Evolutionary conservation across 2,329 filamentous ascomycete species (phyloP).

Genomic region (Dendryphion nanum): DNA sequence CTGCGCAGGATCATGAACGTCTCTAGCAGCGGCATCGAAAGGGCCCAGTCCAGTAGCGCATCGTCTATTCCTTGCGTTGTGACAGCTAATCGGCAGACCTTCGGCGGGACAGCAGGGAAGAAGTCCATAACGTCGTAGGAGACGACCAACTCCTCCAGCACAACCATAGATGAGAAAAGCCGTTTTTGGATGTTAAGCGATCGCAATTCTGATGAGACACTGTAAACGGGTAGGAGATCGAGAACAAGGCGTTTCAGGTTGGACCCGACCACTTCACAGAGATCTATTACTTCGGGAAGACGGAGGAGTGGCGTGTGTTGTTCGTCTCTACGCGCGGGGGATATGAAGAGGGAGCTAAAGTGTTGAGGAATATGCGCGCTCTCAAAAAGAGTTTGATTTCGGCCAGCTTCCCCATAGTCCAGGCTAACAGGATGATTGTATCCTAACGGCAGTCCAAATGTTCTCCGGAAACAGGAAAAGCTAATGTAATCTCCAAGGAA

Average conservation of each 20-base stretch:
- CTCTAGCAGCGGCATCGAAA: conserved; percentile 15
- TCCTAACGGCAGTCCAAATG: conserved; percentile 15
- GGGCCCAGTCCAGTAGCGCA: conserved; percentile 15
- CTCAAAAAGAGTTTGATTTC: conserved; percentile 17
- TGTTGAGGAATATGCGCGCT: conserved; percentile 9
- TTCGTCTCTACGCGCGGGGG: conserved; percentile 10
- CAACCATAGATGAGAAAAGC: conserved; percentile 22
- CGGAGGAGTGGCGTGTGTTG: conserved; percentile 15
- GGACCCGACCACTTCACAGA: conserved; percentile 13
- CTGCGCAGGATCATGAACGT: conserved; percentile 18
- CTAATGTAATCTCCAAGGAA: conserved; percentile 19
- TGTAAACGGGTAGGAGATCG: conserved; percentile 19
- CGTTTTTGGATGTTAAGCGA: too few relatives aligned
- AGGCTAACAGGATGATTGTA: conserved; percentile 19
- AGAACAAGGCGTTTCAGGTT: conserved; percentile 22
- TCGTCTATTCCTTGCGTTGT: conserved; percentile 14
- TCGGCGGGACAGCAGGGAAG: conserved; percentile 22
- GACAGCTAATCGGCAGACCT: conserved; percentile 25
- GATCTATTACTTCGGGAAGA: conserved; percentile 23
- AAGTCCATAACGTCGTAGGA: conserved; percentile 21
- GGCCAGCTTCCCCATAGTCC: conserved; percentile 15
- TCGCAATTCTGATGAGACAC: too few relatives aligned
- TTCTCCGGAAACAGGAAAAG: too few relatives aligned
- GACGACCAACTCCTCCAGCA: conserved; percentile 26
- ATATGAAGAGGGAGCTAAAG: conserved; percentile 22